Conservation (phyloP, 2,329 filamentous ascomycete species). For the Aschersonia sp. region DNA sequence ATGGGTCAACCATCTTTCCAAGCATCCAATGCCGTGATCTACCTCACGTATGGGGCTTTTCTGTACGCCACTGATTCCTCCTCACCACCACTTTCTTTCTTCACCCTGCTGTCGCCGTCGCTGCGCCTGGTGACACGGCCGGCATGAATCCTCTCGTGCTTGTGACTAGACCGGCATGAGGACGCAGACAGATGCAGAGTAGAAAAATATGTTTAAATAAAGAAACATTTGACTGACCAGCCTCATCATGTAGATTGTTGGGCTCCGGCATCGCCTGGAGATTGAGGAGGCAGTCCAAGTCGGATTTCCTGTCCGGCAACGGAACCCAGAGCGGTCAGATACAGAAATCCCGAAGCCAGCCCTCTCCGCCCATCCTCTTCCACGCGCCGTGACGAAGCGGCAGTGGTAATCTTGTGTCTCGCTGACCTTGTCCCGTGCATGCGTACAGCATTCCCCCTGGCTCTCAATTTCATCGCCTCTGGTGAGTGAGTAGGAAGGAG, state of each 20-base stretch:
- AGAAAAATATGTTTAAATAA: neutral
- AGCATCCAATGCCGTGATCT: conserved; percentile 75
- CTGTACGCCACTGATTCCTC: conserved; percentile 38
- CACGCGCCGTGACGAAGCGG: neutral
- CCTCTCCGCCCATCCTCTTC: neutral
- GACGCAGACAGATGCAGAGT: too few species aligned
- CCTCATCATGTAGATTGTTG: conserved; percentile 32
- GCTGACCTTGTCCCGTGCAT: conserved; percentile 3
- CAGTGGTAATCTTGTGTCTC: neutral
- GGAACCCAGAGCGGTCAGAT: conserved; percentile 70
- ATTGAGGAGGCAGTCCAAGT: conserved; percentile 49
- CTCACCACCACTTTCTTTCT: neutral
- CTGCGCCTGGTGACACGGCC: too few species aligned
- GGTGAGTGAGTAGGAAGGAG: conserved; percentile 47
- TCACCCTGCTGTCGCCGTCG: too few species aligned
- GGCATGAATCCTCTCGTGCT: too few species aligned
- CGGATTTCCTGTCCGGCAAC: conserved; percentile 61
- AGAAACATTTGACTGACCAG: conserved; percentile 7
- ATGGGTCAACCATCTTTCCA: conserved; percentile 65
- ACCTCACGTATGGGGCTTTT: conserved; percentile 64
- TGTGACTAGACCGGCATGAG: too few species aligned
- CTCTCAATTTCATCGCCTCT: conserved; percentile 81
- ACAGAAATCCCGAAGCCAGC: neutral
- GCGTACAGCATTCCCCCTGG: conserved; percentile 55
- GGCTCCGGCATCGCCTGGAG: conserved; percentile 46